Percentiles rank a stretch among this genome's conserved stretches.
Evolutionary conservation across 768 basidiomycete genomes (phyloP).

Genomic region (Suillus placidus): DNA sequence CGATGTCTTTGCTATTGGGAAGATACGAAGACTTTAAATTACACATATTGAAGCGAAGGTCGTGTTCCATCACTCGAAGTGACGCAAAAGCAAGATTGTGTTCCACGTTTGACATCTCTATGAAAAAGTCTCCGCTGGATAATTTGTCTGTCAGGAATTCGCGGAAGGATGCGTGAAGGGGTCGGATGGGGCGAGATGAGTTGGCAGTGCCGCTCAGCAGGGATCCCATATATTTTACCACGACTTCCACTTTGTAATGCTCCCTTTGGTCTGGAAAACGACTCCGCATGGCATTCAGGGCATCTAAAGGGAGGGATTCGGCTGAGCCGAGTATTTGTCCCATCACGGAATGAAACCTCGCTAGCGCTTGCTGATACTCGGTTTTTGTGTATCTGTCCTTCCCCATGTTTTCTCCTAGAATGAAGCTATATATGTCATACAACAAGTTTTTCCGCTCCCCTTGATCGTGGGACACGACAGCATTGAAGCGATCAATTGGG

Average conservation of each 20-base stretch:
- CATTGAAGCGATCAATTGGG: background rate
- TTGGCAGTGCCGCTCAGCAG: conserved; percentile 11
- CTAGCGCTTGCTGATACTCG: background rate
- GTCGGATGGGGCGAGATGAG: conserved; percentile 12
- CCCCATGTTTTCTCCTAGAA: background rate
- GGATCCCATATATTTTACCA: conserved; percentile 6
- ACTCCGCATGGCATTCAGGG: background rate
- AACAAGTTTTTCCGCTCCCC: background rate
- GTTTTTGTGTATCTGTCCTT: background rate
- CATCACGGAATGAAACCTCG: conserved; percentile 9
- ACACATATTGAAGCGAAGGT: conserved; percentile 40
- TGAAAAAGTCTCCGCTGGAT: conserved; percentile 19
- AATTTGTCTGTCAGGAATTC: conserved; percentile 27
- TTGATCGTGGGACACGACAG: background rate
- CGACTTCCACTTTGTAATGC: background rate
- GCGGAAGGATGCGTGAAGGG: conserved; percentile 31
- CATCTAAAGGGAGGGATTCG: background rate
- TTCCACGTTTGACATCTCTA: conserved; percentile 7
- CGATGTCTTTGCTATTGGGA: conserved; percentile 28
- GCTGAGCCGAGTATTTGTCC: conserved; percentile 5
- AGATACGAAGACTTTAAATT: conserved; percentile 33
- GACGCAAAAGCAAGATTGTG: conserved; percentile 14
- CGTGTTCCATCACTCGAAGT: conserved; percentile 30
- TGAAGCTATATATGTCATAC: background rate
- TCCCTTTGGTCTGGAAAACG: background rate